phyloP scores from a whole-genome alignment of 129 eudicot species.

The Centaurea solstitialis region DNA sequence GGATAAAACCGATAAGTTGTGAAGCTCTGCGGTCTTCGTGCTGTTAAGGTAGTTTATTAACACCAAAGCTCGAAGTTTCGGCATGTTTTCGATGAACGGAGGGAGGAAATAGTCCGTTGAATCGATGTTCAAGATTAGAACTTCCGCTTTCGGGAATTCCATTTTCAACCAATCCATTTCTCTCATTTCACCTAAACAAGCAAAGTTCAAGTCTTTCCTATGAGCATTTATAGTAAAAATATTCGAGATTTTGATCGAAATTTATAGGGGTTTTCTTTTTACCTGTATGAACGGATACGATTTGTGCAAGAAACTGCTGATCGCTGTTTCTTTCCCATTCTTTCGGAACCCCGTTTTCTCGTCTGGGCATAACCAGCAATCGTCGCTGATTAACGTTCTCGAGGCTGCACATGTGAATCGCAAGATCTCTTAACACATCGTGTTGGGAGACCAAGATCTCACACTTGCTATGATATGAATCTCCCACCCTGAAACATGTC shows the following conservation, averaged over 20 bases:
- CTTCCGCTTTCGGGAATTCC: slow-evolving; percentile 95
- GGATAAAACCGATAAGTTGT: slow-evolving; percentile 53
- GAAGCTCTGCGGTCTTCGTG: slow-evolving; percentile 55
- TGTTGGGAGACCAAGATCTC: slow-evolving; percentile 85
- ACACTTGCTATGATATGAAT: slow-evolving; percentile 66
- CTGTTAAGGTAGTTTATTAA: slow-evolving; percentile 54
- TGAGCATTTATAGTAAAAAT: background rate
- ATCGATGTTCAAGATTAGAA: slow-evolving; percentile 68
- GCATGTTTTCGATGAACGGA: slow-evolving; percentile 77
- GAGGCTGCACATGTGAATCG: slow-evolving; percentile 64
- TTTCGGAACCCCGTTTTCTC: slow-evolving; percentile 71
- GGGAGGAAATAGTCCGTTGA: slow-evolving; percentile 68
- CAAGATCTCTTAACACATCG: slow-evolving; percentile 88
- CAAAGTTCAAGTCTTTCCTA: background rate
- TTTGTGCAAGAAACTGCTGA: slow-evolving; percentile 70
- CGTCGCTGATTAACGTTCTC: slow-evolving; percentile 48
- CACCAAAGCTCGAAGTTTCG: slow-evolving; percentile 72
- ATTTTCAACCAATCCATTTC: slow-evolving; percentile 75
- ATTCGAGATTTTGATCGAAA: background rate
- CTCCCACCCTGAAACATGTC: slow-evolving; percentile 65
- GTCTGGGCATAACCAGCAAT: slow-evolving; percentile 79
- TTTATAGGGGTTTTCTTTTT: background rate
- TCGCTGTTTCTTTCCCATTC: slow-evolving; percentile 91
- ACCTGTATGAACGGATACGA: slow-evolving; percentile 89
- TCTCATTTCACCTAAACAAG: slow-evolving; percentile 70